A percentile compares a stretch with the other conserved stretches of the same genome.
These are phyloP conservation scores for Cutaneotrichosporon daszewskae DNA, from an alignment of 1,284 basidiomycete species.

Conservation along the genomic window DNA sequence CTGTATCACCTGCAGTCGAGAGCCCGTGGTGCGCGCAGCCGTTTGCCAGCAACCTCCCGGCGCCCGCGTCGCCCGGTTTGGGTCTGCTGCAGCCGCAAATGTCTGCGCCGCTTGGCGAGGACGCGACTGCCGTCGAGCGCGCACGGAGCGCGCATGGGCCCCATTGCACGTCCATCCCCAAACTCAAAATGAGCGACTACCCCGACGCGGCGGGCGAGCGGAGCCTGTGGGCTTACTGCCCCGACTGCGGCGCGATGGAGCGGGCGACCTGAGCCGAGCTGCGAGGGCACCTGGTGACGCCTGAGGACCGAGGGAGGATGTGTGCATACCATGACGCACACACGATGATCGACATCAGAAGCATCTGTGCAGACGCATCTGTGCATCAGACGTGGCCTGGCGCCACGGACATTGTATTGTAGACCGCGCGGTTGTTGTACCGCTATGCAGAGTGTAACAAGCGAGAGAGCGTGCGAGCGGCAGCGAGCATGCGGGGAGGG, in stretches of 20 bases:
- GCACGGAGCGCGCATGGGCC: constrained; percentile 42
- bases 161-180: constrained; percentile 42
- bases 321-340: no score
- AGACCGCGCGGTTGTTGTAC: no score
- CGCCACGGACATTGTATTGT: no score
- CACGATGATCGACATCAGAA: no score
- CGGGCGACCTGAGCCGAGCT: constrained; percentile 14
- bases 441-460: no score
- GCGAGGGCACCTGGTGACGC: not conserved
- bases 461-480: no score
- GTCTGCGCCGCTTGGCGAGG: constrained; percentile 17
- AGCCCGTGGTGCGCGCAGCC: constrained; percentile 32
- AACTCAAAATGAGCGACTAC: constrained; percentile 40
- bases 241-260: constrained; percentile 42
- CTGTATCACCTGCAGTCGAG: constrained; percentile 14
- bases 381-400: no score
- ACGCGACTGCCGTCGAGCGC: constrained; percentile 31
- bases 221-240: constrained; percentile 43
- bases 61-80: not conserved
- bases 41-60: constrained; percentile 37
- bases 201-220: constrained; percentile 39
- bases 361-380: no score
- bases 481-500: no score
- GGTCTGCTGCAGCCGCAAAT: constrained; percentile 39
- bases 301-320: no score